These are phyloP conservation scores for Bipolaris sorokiniana DNA, from an alignment of 2,329 filamentous ascomycete species.

Conservation along the genomic window DNA sequence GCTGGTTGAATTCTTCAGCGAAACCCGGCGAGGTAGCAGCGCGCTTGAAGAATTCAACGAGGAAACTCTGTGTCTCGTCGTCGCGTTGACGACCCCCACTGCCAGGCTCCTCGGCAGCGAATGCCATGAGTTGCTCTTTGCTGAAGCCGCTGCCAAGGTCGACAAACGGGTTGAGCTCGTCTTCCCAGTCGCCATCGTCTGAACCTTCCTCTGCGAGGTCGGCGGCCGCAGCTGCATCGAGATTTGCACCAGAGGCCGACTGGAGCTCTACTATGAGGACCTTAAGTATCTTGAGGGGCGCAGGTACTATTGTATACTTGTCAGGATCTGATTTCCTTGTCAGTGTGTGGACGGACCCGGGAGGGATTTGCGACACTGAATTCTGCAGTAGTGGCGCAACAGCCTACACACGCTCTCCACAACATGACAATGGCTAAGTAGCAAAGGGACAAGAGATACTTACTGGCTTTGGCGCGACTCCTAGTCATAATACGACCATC, in stretches of 20 bases:
- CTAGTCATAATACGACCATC: conserved; percentile 91
- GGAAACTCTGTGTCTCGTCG: conserved; percentile 86
- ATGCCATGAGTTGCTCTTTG: conserved; percentile 77
- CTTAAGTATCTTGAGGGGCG: conserved; percentile 94
- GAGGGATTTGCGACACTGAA: background rate
- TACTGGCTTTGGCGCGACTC: conserved; percentile 84
- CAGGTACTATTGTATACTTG: conserved; percentile 84
- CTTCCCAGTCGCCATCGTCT: conserved; percentile 72
- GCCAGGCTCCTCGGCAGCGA: conserved; percentile 61
- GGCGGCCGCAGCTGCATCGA: conserved; percentile 64
- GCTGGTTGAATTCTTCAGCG: conserved; percentile 59
- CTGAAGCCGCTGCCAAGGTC: conserved; percentile 69
- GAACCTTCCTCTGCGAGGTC: conserved; percentile 74
- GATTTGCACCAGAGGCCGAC: conserved; percentile 73
- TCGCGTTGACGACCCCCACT: conserved; percentile 69
- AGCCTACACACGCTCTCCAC: conserved; percentile 4
- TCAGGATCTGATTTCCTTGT: conserved; percentile 71
- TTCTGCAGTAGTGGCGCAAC: background rate
- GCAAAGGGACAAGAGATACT: conserved; percentile 29
- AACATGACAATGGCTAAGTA: background rate
- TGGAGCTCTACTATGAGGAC: conserved; percentile 90
- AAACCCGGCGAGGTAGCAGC: conserved; percentile 62
- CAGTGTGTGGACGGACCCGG: conserved; percentile 13
- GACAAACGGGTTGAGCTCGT: conserved; percentile 73
- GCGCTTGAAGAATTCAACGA: conserved; percentile 78